phyloP scores from a whole-genome alignment of 2,329 filamentous ascomycete genomes.

The Pseudogymnoascus verrucosus region DNA sequence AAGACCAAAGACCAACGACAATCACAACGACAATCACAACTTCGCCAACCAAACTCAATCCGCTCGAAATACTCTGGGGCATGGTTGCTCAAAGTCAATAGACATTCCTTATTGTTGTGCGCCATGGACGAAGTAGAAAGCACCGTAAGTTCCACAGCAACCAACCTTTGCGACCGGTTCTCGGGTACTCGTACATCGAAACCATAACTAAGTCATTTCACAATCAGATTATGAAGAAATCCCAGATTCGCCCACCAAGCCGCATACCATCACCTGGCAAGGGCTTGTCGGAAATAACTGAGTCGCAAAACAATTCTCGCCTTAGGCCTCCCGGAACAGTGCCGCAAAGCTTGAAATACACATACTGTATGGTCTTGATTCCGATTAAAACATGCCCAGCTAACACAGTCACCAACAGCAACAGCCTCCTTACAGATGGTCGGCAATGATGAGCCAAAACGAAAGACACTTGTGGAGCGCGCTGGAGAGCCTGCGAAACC shows the following conservation, averaged over 20 bases:
- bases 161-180: not conserved
- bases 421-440: constrained; percentile 32
- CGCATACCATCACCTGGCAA: constrained; percentile 24
- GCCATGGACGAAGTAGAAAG: constrained; percentile 10
- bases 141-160: constrained; percentile 8
- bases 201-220: constrained; percentile 5
- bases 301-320: constrained; percentile 53
- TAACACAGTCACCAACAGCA: not conserved
- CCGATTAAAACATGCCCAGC: not conserved
- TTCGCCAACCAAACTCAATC: constrained; percentile 5
- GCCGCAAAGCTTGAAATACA: constrained; percentile 6
- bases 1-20: not conserved
- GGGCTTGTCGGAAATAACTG: constrained; percentile 46
- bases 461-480: constrained; percentile 49
- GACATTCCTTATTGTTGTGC: constrained; percentile 3
- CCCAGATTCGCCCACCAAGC: constrained; percentile 22
- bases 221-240: constrained; percentile 22
- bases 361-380: constrained; percentile 12
- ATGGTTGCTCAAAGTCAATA: constrained; percentile 1
- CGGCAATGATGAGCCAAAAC: constrained; percentile 49
- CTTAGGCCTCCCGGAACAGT: constrained; percentile 30
- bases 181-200: not conserved
- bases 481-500: constrained; percentile 28
- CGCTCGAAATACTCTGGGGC: not conserved
- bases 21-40: not conserved